phyloP scores from a whole-genome alignment of 176 grass and related monocot species.

The Oryza glumipatula region DNA sequence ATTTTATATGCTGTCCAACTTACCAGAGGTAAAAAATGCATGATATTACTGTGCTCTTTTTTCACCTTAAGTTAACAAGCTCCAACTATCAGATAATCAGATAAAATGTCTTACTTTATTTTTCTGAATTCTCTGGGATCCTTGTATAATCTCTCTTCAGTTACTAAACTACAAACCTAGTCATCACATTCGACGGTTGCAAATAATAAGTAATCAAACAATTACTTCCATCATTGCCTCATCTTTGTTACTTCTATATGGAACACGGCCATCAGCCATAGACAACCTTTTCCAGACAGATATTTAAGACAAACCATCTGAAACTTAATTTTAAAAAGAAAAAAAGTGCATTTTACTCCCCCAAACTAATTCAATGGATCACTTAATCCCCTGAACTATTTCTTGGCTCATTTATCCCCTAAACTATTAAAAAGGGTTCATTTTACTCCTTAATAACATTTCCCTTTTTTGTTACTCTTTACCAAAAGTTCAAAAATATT shows the following conservation, averaged over 20 bases:
- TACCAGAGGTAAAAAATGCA: conserved; percentile 66
- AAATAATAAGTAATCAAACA: neutral
- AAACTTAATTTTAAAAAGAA: too few species aligned
- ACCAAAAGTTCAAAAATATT: too few species aligned
- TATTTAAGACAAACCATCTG: too few species aligned
- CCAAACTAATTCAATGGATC: too few species aligned
- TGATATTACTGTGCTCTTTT: conserved; percentile 12
- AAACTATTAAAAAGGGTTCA: too few species aligned
- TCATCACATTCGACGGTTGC: neutral
- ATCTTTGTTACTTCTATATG: neutral
- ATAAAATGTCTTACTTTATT: neutral
- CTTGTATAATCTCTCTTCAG: neutral
- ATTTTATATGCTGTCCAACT: conserved; percentile 50
- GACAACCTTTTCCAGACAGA: too few species aligned
- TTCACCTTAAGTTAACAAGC: neutral
- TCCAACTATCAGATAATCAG: neutral
- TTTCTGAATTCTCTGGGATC: neutral
- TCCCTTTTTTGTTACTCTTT: too few species aligned
- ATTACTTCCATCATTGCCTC: neutral
- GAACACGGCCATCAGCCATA: neutral
- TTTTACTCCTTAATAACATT: too few species aligned
- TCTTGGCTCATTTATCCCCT: too few species aligned
- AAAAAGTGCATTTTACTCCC: too few species aligned
- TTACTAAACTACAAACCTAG: neutral
- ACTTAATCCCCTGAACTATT: too few species aligned